Evolutionary conservation across 1,284 basidiomycete genomes (phyloP), one percentile per base, ranked within the genome.

Genomic region (Melampsora larici-populina): DNA sequence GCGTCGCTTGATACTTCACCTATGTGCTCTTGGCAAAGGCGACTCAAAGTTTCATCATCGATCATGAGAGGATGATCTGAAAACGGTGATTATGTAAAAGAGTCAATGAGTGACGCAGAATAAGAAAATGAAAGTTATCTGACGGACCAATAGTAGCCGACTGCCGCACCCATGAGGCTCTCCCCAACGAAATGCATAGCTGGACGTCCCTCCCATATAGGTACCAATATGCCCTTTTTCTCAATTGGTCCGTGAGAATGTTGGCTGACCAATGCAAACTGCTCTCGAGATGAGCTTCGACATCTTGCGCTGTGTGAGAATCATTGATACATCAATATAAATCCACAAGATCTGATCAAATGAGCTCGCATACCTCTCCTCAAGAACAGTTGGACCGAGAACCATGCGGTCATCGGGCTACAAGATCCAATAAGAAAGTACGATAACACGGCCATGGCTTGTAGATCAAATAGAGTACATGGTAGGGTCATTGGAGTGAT

Each of bases 321-420:
- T 24, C 55, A 18, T 11, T 7, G 13, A 29, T 29, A 6, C 8
- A 58, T 58, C 55, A 58, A n/a, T 43, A 29, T n/a, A 24, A 31
- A 2, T 24, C 2, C 4, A 64, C 26, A 21, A 65, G 29, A 9
- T 36, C 26, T 17, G 11, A 15, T 6, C 1, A 15, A 48, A 24
- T 24, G 65, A n/a, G 15, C 58, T 21, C 24, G 62, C 71, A 21
- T 24, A 73, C 71, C 40, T 43, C 64, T 75, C 36, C 64, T 63
- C 24, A 67, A 43, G 29, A 55, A 36, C 21, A 67, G 7, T 15
- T 63, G 63, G 17, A 67, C 36, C 43, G 29, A 75, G 36, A 64
- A 67, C 72, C 72, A 75, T 31, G 64, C 72, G 9, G 72, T 75
- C 43, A 58, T 62, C 43, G 72, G 72, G 29, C 64, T 67, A 51